phyloP scores from a whole-genome alignment of 495 filamentous ascomycete species.

The Trichoderma gamsii region DNA sequence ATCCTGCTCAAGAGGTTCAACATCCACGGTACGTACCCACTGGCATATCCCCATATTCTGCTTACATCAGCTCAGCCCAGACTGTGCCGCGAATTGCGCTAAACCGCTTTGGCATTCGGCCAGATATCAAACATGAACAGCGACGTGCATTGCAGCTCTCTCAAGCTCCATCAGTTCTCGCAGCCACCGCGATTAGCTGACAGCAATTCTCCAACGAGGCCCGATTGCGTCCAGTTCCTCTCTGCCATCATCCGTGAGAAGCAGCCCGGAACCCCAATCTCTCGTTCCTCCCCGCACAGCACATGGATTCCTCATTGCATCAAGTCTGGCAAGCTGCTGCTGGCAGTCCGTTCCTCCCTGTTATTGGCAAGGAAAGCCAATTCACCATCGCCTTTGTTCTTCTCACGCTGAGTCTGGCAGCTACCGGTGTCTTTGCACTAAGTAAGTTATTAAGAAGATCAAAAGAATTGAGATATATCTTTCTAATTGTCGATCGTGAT shows the following conservation, averaged over 20 bases:
- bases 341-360: constrained; percentile 73
- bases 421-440: constrained; percentile 71
- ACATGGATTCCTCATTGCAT: constrained; percentile 68
- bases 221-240: neutral
- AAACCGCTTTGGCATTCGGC: neutral
- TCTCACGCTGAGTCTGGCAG: constrained; percentile 57
- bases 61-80: neutral
- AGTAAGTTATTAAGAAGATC: constrained; percentile 50
- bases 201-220: neutral
- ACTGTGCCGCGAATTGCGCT: constrained; percentile 1
- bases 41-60: neutral
- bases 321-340: constrained; percentile 86
- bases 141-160: neutral
- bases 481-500: constrained; percentile 8
- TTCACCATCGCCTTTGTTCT: constrained; percentile 77
- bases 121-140: constrained; percentile 10
- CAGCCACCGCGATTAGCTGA: neutral
- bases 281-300: constrained; percentile 13
- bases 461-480: neutral
- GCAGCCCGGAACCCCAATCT: neutral
- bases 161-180: constrained; percentile 10
- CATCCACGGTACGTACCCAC: too few relatives aligned
- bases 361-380: constrained; percentile 75
- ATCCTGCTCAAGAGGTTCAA: too few relatives aligned
- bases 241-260: neutral